Evolutionary conservation across 768 basidiomycete species (phyloP), one percentile per base, ranked within the genome.

Genomic region (Russula abietina): DNA sequence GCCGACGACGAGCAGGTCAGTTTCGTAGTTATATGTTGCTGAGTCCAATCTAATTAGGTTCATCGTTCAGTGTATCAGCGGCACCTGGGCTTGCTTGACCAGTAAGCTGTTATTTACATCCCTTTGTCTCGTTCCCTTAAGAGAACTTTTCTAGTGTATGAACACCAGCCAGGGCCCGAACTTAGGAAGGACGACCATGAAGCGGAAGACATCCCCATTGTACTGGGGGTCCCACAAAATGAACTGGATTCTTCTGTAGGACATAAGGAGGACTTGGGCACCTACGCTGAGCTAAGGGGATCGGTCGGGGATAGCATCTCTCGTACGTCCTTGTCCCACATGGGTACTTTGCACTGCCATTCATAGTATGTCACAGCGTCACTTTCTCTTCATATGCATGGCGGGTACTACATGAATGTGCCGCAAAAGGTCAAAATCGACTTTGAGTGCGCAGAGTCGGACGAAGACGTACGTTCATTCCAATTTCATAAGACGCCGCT

Each of bases 1-100:
- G 64, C 49, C n/a, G 58, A 61, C 52, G 49, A 70, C 33, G 69
- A 71, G 60, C 73, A 75, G 74, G 75, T 74, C 26, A 43, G 57
- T 51, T 19, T 24, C 6, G 51, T 30, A 7, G 6, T 17, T 12
- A 22, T 33, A 22, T 39, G 39, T 46, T 30, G n/a, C 38, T 36
- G 39, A 33, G 4, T 24, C 17, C 41, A 17, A 38, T 19, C n/a
- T 48, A 49, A 41, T 52, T 26, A 41, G 26, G 24, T 38, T 56
- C 19, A 14, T 56, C 12, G 8, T 26, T 14, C 49, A 68, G 68
- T 67, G 61, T 50, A 19, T 64, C 9, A 28, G 59, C 19, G 66
- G 63, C 16, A 62, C 67, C 4, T 68, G 66, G 66, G 57, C 61
- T 38, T 68, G 68, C 43, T 14, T 65, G 68, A 68, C 54, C 28